Evolutionary conservation across 768 basidiomycete species (phyloP).

Genomic region (Kondoa malvinella): DNA sequence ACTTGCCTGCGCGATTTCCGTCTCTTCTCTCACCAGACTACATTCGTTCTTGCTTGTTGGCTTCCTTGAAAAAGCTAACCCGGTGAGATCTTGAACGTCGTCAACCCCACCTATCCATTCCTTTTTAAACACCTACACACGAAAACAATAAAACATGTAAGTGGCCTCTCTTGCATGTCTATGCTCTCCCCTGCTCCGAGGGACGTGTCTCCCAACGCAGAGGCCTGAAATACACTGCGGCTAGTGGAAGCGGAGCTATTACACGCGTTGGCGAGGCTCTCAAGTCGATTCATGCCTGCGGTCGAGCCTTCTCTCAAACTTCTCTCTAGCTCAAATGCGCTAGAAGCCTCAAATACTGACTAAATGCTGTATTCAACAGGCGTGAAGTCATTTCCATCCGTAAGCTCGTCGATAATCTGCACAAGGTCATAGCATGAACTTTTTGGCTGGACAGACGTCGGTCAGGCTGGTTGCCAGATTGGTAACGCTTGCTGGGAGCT

Average conservation of each 20-base stretch:
- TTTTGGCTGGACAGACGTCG: conserved; percentile 47
- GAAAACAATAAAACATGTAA: not conserved
- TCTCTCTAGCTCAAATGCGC: not conserved
- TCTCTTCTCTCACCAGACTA: no score
- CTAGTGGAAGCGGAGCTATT: not conserved
- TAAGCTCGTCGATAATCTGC: not conserved
- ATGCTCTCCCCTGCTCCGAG: not conserved
- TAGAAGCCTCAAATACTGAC: not conserved
- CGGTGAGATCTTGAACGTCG: not conserved
- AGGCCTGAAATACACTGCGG: not conserved
- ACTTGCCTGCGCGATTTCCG: no score
- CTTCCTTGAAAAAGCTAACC: not conserved
- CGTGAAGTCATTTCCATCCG: conserved; percentile 6
- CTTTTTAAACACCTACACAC: not conserved
- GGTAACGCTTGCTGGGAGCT: conserved; percentile 97
- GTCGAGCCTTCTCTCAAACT: not conserved
- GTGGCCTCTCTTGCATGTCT: not conserved
- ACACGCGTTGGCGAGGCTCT: not conserved
- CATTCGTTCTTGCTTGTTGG: not conserved
- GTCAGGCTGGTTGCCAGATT: conserved; percentile 82
- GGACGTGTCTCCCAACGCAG: no score
- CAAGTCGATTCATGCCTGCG: not conserved
- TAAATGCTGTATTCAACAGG: not conserved
- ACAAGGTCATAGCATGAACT: not conserved
- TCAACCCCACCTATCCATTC: not conserved